A percentile compares a stretch with the other conserved stretches of the same genome.
These are phyloP conservation scores for Penicillium riverlandense DNA, from an alignment of 495 filamentous ascomycete genomes.

Conservation along the genomic window DNA sequence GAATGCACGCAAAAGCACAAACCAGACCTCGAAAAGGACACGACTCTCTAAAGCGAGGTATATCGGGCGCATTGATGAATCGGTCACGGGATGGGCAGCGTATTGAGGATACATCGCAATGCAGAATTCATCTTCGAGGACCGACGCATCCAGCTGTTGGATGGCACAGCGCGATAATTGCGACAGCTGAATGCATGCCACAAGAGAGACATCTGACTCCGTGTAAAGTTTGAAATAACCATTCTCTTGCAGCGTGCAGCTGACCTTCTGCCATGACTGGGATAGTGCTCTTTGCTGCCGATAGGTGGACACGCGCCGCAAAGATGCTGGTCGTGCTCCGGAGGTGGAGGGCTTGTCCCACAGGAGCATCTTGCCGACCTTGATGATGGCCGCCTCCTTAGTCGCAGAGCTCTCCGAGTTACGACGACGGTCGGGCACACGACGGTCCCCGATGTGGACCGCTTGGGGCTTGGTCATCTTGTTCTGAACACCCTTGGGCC, in stretches of 20 bases:
- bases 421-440: conserved; percentile 46
- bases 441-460: conserved; percentile 41
- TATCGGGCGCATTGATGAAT: conserved; percentile 41
- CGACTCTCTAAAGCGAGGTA: conserved; percentile 85
- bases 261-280: conserved; percentile 74
- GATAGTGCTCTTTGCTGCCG: conserved; percentile 48
- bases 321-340: conserved; percentile 32
- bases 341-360: conserved; percentile 61
- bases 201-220: conserved; percentile 69
- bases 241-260: conserved; percentile 91
- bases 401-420: conserved; percentile 55
- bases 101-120: conserved; percentile 86
- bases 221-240: conserved; percentile 87
- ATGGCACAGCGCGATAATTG: conserved; percentile 84
- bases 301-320: conserved; percentile 43
- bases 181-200: conserved; percentile 80
- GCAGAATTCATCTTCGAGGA: conserved; percentile 89
- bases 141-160: conserved; percentile 83
- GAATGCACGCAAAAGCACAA: conserved; percentile 86
- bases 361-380: conserved; percentile 87
- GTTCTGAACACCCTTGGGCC: conserved; percentile 65
- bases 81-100: conserved; percentile 53
- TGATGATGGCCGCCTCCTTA: conserved; percentile 86
- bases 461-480: conserved; percentile 64
- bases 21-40: conserved; percentile 93